Percentiles rank a stretch among this genome's conserved stretches.
Evolutionary conservation across 225 moss, liverwort and hornwort genomes (phyloP).

Genomic region (Sphagnum contortum): DNA sequence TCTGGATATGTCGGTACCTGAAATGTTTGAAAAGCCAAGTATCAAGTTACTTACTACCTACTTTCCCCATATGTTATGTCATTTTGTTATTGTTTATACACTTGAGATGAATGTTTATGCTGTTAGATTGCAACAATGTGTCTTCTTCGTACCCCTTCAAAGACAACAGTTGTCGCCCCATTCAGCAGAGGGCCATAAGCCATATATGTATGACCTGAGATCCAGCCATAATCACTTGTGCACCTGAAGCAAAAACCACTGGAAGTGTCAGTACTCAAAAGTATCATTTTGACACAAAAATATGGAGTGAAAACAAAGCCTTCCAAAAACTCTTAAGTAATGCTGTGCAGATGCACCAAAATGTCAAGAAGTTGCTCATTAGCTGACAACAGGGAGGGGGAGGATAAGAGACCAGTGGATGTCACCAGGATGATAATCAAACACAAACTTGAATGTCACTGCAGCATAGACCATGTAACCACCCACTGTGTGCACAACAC

Average conservation of each 20-base stretch:
- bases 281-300: too few species aligned
- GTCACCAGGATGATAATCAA: conserved; percentile 40
- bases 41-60: too few species aligned
- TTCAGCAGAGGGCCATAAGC: conserved; percentile 40
- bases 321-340: too few species aligned
- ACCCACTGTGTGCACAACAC: conserved; percentile 40
- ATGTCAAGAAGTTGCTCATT: too few species aligned
- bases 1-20: conserved; percentile 34
- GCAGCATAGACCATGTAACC: conserved; percentile 51
- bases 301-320: too few species aligned
- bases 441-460: conserved; percentile 38
- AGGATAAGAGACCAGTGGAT: conserved; percentile 22
- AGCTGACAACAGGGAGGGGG: too few species aligned
- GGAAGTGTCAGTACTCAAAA: too few species aligned
- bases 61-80: too few species aligned
- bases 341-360: too few species aligned
- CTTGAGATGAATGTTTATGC: too few species aligned
- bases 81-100: too few species aligned
- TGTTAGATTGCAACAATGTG: too few species aligned
- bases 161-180: conserved; percentile 33
- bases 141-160: conserved; percentile 23
- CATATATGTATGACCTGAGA: conserved; percentile 38
- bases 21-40: background rate
- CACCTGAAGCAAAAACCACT: conserved; percentile 9
- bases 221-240: conserved; percentile 48